Conservation (phyloP, 1,284 basidiomycete species). For the Ustilago hordei region DNA sequence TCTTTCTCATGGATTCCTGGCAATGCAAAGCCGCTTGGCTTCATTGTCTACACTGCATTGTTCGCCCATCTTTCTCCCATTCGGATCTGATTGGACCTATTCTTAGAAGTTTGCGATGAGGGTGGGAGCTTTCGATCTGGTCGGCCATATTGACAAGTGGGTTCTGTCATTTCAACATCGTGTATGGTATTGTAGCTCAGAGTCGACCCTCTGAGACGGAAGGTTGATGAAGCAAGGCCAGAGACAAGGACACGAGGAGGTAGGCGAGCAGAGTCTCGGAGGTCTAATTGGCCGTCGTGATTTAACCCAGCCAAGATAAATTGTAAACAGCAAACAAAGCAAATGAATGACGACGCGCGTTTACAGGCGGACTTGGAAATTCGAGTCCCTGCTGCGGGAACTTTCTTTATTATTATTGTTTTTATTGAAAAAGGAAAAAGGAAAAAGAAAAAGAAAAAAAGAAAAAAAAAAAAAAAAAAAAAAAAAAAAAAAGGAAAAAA, state of each 20-base stretch:
- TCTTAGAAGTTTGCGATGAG: background rate
- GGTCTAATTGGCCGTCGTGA: background rate
- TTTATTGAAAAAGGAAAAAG: too few species aligned
- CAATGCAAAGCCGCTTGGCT: background rate
- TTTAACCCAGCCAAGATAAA: background rate
- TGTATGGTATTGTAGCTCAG: background rate
- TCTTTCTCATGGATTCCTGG: background rate
- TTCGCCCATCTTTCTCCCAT: background rate
- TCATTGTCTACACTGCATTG: background rate
- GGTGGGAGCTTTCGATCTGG: background rate
- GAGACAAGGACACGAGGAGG: background rate
- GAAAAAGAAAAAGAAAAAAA: too few species aligned
- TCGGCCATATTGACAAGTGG: too few species aligned
- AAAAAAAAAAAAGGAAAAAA: too few species aligned
- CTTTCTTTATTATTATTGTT: background rate
- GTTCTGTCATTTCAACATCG: too few species aligned
- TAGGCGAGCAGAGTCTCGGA: background rate
- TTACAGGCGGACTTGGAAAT: slow-evolving; percentile 3
- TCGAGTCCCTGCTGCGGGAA: too few species aligned
- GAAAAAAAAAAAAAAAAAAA: too few species aligned
- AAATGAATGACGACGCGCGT: slow-evolving; percentile 7
- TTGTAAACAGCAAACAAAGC: background rate
- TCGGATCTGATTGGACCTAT: background rate
- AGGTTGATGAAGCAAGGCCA: background rate
- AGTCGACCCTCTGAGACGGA: background rate